Conservation (phyloP, 257 asterid genomes). For the Solanum boliviense region DNA sequence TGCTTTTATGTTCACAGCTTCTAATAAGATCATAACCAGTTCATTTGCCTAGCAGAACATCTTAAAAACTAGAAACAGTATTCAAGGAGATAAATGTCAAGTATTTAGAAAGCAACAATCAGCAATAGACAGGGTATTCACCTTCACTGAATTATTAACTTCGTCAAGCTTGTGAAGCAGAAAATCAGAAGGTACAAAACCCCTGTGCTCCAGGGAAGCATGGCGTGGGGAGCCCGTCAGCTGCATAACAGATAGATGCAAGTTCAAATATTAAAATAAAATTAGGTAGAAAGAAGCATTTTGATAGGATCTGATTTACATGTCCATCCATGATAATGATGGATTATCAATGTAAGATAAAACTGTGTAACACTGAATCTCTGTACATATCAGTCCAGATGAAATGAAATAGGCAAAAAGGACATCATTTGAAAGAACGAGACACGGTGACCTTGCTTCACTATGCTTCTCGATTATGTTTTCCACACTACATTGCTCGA, state of each 20-base stretch:
- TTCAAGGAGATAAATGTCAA: background rate
- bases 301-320: background rate
- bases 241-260: conserved; percentile 22
- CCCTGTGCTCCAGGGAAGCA: conserved; percentile 23
- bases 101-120: background rate
- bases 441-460: background rate
- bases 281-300: background rate
- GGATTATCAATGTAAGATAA: background rate
- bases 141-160: conserved; percentile 59
- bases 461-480: background rate
- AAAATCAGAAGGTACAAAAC: conserved; percentile 32
- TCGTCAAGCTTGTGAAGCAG: conserved; percentile 63
- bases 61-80: background rate
- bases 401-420: background rate
- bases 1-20: background rate
- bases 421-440: background rate
- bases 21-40: background rate
- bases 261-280: background rate
- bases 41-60: background rate
- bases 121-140: background rate
- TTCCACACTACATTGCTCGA: background rate
- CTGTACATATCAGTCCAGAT: background rate
- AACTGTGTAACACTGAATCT: background rate
- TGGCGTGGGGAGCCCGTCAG: conserved; percentile 27
- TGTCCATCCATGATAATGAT: background rate